Evolutionary conservation across 2,329 filamentous ascomycete genomes (phyloP).

Genomic region (Endocalyx cinctus): DNA sequence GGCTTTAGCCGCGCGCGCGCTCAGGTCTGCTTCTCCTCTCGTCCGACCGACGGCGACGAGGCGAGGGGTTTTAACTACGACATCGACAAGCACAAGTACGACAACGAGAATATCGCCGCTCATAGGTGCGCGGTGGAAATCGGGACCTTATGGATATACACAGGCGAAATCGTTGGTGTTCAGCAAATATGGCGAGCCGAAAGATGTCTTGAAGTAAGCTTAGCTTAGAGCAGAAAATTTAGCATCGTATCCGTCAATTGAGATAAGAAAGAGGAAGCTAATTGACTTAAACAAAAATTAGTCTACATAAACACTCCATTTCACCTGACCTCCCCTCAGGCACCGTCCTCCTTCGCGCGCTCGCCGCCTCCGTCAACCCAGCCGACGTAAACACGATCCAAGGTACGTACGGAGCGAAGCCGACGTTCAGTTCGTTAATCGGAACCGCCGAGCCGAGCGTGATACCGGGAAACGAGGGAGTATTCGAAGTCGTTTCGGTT

Average conservation of each 20-base stretch:
- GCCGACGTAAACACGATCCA: constrained; percentile 98
- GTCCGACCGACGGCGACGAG: too few species aligned
- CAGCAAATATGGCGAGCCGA: constrained; percentile 68
- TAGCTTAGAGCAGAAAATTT: background rate
- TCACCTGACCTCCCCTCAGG: constrained; percentile 63
- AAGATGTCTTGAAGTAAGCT: constrained; percentile 59
- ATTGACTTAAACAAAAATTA: constrained; percentile 20
- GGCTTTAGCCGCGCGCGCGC: too few species aligned
- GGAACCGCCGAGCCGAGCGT: constrained; percentile 73
- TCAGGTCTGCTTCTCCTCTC: too few species aligned
- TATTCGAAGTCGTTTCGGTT: constrained; percentile 78
- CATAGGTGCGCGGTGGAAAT: constrained; percentile 42
- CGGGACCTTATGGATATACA: constrained; percentile 71
- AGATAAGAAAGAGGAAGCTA: constrained; percentile 1
- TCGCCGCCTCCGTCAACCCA: constrained; percentile 91
- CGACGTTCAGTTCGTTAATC: constrained; percentile 68
- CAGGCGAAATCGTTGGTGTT: constrained; percentile 81
- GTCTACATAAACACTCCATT: constrained; percentile 71
- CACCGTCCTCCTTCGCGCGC: constrained; percentile 73
- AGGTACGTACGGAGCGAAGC: constrained; percentile 87
- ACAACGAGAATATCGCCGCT: too few species aligned
- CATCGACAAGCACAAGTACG: too few species aligned
- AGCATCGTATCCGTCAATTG: background rate
- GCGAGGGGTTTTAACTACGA: too few species aligned
- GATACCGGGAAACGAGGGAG: constrained; percentile 85